These are phyloP conservation scores for Phytophthora agathidicida DNA, from an alignment of 352 stramenopile species.

Conservation along the genomic window DNA sequence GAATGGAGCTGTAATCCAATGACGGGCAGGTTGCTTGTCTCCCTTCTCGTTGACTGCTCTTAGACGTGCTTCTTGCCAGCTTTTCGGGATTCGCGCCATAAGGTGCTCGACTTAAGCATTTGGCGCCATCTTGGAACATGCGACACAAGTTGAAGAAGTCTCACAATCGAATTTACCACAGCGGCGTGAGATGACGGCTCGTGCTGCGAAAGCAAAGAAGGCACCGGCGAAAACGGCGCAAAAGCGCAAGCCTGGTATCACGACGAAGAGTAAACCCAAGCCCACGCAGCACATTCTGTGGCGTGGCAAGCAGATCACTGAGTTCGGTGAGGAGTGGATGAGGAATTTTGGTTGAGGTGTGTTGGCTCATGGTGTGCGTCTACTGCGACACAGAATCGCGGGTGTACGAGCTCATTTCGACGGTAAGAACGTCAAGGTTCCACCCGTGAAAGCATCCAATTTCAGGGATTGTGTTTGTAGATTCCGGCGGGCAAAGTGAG, in stretches of 20 bases:
- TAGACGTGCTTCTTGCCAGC: background rate
- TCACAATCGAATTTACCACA: slow-evolving; percentile 18
- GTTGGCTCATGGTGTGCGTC: too few species aligned
- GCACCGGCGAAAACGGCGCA: slow-evolving; percentile 9
- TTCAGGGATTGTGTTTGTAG: slow-evolving; percentile 29
- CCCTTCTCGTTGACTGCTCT: background rate
- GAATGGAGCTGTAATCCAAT: slow-evolving; percentile 14
- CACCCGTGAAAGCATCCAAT: too few species aligned
- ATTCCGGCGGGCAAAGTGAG: slow-evolving; percentile 81
- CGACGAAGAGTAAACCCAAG: slow-evolving; percentile 23
- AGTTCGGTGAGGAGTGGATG: slow-evolving; percentile 71
- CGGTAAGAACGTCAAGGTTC: slow-evolving; percentile 39
- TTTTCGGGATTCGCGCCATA: slow-evolving; percentile 16
- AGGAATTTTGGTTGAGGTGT: too few species aligned
- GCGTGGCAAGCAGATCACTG: slow-evolving; percentile 73
- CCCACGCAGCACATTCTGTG: slow-evolving; percentile 68
- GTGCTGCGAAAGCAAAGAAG: slow-evolving; percentile 26
- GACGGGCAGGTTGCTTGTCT: slow-evolving; percentile 13
- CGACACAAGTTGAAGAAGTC: slow-evolving; percentile 8
- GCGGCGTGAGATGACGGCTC: slow-evolving; percentile 30
- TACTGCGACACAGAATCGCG: slow-evolving; percentile 54
- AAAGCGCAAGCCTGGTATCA: slow-evolving; percentile 17
- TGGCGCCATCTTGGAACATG: slow-evolving; percentile 26
- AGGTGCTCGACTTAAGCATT: slow-evolving; percentile 7
- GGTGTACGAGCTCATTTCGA: slow-evolving; percentile 84